These are phyloP conservation scores for Begonia fuchsioides DNA, from an alignment of 306 rosid genomes.

Conservation along the genomic window DNA sequence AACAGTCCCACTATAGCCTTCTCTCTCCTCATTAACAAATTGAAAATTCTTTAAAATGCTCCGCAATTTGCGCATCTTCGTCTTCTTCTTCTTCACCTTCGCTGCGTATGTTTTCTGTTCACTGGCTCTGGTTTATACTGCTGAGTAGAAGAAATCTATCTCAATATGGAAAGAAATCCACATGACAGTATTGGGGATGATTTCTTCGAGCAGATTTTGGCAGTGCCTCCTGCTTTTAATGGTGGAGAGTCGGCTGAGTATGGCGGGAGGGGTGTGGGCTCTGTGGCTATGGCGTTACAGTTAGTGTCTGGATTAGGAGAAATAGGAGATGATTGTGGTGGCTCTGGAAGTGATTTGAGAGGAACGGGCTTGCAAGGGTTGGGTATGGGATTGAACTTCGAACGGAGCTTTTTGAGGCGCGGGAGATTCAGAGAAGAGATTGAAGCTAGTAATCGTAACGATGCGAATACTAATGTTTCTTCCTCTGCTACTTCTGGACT, in stretches of 20 bases:
- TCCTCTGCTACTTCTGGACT: constrained; percentile 25
- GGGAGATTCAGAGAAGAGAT: constrained; percentile 34
- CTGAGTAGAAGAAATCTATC: background rate
- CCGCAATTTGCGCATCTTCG: too few species aligned
- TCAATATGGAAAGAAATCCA: constrained; percentile 53
- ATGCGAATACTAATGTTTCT: constrained; percentile 30
- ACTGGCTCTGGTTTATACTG: background rate
- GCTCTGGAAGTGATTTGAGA: constrained; percentile 10
- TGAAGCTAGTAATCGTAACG: constrained; percentile 13
- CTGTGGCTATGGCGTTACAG: constrained; percentile 45
- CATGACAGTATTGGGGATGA: constrained; percentile 75
- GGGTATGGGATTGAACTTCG: constrained; percentile 77
- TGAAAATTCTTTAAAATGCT: too few species aligned
- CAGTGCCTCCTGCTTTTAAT: constrained; percentile 31
- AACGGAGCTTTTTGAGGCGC: constrained; percentile 44
- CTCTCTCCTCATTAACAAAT: too few species aligned
- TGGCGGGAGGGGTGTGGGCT: constrained; percentile 26
- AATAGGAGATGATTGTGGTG: constrained; percentile 7
- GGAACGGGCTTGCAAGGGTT: constrained; percentile 14
- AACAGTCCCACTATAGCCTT: too few species aligned
- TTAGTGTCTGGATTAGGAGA: constrained; percentile 36
- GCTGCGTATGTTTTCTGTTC: too few species aligned
- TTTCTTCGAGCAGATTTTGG: constrained; percentile 43
- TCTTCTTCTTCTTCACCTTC: too few species aligned
- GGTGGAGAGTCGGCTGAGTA: constrained; percentile 17